Evolutionary conservation across 441 rosid genomes (phyloP).

Genomic region (Erodium moschatum): DNA sequence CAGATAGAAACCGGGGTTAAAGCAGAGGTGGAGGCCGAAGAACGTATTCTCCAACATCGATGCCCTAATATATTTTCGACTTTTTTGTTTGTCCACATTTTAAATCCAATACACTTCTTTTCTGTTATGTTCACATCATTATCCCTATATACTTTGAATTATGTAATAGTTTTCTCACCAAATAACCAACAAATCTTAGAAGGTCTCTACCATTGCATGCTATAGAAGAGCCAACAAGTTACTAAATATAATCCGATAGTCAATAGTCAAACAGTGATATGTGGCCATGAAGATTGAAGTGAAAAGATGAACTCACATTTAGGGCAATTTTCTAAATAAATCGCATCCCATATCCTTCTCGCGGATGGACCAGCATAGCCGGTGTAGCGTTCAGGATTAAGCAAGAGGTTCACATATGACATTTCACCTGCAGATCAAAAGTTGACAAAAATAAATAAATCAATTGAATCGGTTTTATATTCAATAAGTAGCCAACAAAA

Average conservation of each 20-base stretch:
- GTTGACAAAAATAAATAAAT: slow-evolving; percentile 2
- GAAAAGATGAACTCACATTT: slow-evolving; percentile 40
- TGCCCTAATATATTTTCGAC: no score
- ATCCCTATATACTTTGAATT: neutral
- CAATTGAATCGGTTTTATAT: neutral
- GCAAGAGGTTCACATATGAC: slow-evolving; percentile 85
- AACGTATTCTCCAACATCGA: no score
- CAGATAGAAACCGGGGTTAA: no score
- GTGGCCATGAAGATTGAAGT: neutral
- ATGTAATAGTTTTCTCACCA: neutral
- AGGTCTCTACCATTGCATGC: no score
- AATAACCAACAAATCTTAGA: neutral
- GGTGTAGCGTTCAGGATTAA: slow-evolving; percentile 85
- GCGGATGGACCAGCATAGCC: slow-evolving; percentile 89
- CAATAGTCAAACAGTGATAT: neutral
- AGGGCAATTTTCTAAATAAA: slow-evolving; percentile 85
- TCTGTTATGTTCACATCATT: neutral
- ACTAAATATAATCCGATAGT: neutral
- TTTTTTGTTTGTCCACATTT: neutral
- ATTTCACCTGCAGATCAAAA: slow-evolving; percentile 54
- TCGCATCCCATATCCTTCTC: slow-evolving; percentile 93
- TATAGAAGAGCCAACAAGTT: neutral
- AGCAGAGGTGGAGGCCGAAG: no score
- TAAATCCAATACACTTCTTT: neutral
- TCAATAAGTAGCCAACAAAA: no score